Base-by-base conservation (phyloP, 495 filamentous ascomycete species). In the Neurospora tetraspora region DNA sequence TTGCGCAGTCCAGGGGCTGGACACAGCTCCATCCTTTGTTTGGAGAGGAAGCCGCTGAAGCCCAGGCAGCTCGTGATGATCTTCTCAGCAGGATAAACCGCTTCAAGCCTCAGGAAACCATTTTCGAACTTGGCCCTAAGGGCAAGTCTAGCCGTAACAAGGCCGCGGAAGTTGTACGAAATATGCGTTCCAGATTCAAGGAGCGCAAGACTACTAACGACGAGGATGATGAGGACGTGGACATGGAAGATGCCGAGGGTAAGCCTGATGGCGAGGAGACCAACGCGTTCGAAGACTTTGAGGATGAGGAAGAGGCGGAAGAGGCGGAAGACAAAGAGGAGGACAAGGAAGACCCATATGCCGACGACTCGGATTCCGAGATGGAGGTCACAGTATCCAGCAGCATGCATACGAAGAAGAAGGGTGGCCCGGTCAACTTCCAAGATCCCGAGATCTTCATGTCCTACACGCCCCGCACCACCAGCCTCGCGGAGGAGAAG, bases 391-490 rank as follows among this genome's bases (percentile, higher is more conserved):
- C 93, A 14, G 91, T 98, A 76, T 90, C 91, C 11, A 88, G 91
- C 77, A 78, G 84, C 65, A 65, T 65, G 53, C 53, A 65, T 18
- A 80, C 88, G n/a, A 85, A 89, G 72, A 72, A 82, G 38, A 85
- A 79, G 47, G 84, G 83, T 68, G 77, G 81, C 27, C 73, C 79
- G 3, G 82, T 86, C 39, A 83, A 86, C 36, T 97, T 89, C 84
- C 85, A 92, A 79, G 94, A 97, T 80, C 86, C 91, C 4, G 96
- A 97, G 53, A 88, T 93, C 78, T 99, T 96, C 87, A 98, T 99
- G 93, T 91, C 92, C 20, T 99, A 99, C 86, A 91, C 87, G 0
- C 96, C 96, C 1, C 87, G 88, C 74, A 87, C 88, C 70, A 86
- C 86, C 65, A 94, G 92, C 80, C 82, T 90, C 5, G 93, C 90